Conservation (phyloP, 805 yeast genomes). For the Metschnikowia arizonensis region DNA sequence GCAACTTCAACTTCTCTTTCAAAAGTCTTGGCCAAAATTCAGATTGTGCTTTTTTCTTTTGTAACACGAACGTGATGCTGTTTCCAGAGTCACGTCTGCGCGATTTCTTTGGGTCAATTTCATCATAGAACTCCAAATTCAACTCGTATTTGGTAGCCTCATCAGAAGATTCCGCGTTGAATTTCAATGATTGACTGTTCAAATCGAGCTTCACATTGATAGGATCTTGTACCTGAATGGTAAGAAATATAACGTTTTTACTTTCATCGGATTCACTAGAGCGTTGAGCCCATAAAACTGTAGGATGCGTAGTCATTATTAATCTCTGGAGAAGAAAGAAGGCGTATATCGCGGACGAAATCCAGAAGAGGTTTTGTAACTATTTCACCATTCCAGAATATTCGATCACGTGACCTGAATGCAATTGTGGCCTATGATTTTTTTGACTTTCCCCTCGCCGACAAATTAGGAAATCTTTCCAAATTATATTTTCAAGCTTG, state of each 20-base stretch:
- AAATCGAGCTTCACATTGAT: slow-evolving; percentile 57
- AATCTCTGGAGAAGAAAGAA: background rate
- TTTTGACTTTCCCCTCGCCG: too few species aligned
- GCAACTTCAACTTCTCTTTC: slow-evolving; percentile 76
- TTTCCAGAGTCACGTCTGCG: slow-evolving; percentile 53
- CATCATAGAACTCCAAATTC: slow-evolving; percentile 70
- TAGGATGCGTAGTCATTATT: slow-evolving; percentile 29
- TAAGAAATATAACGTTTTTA: slow-evolving; percentile 72
- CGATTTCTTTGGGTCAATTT: slow-evolving; percentile 65
- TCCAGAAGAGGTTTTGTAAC: slow-evolving; percentile 1
- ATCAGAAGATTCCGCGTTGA: slow-evolving; percentile 44
- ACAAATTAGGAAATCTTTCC: background rate
- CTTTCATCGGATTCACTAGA: slow-evolving; percentile 66
- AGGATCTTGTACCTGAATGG: slow-evolving; percentile 71
- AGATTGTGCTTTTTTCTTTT: slow-evolving; percentile 61
- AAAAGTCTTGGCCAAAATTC: slow-evolving; percentile 97
- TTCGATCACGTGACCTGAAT: slow-evolving; percentile 17
- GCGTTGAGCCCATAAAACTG: slow-evolving; percentile 95
- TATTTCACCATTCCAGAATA: slow-evolving; percentile 15
- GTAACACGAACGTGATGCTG: slow-evolving; percentile 57
- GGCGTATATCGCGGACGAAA: background rate
- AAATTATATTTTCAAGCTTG: background rate
- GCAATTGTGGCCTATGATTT: too few species aligned
- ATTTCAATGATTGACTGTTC: slow-evolving; percentile 50
- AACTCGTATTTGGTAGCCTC: slow-evolving; percentile 55